A percentile compares a stretch with the other conserved stretches of the same genome.
phyloP scores from a whole-genome alignment of 164 flowering plant species.

The Taxillus chinensis region DNA sequence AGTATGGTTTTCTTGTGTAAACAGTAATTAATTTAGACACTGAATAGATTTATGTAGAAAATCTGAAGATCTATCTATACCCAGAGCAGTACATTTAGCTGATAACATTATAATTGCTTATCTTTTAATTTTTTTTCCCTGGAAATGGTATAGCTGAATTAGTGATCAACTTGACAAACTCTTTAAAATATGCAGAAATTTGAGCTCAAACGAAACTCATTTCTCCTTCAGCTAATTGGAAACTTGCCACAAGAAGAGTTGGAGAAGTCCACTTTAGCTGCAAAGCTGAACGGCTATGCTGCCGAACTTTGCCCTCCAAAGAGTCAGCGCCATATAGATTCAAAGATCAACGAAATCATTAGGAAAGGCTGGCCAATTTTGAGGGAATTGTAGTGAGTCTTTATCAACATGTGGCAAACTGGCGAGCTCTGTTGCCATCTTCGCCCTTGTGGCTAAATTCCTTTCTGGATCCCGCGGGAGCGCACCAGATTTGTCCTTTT shows the following conservation, averaged over 20 bases:
- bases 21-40: too few relatives aligned
- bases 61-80: too few relatives aligned
- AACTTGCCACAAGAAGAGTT: constrained; percentile 83
- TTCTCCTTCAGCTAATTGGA: constrained; percentile 85
- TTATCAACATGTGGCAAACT: too few relatives aligned
- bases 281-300: constrained; percentile 78
- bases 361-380: constrained; percentile 87
- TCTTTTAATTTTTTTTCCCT: too few relatives aligned
- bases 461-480: too few relatives aligned
- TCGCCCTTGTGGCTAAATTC: too few relatives aligned
- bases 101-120: too few relatives aligned
- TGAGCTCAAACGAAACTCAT: constrained; percentile 69
- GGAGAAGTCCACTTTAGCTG: constrained; percentile 56
- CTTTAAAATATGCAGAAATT: constrained; percentile 53
- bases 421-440: too few relatives aligned
- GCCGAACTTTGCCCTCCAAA: constrained; percentile 84
- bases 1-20: neutral
- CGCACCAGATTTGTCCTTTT: too few relatives aligned
- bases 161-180: neutral
- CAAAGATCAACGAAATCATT: constrained; percentile 60
- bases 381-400: constrained; percentile 37
- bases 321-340: constrained; percentile 54
- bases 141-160: too few relatives aligned
- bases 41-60: too few relatives aligned
- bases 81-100: too few relatives aligned